phyloP scores from a whole-genome alignment of 768 basidiomycete species.

The Psilocybe cyanescens region DNA sequence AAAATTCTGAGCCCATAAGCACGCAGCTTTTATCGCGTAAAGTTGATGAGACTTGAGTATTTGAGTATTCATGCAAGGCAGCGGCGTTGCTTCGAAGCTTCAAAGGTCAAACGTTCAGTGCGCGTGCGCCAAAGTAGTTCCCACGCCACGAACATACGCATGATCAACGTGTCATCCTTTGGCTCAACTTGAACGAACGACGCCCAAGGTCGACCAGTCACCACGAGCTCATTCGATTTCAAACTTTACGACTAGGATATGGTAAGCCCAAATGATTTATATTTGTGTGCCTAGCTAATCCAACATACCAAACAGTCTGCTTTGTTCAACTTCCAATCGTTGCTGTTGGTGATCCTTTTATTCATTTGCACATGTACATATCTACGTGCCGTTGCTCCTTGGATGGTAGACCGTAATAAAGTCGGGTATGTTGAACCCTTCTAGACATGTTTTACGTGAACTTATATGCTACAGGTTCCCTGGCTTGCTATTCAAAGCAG shows the following conservation, averaged over 20 bases:
- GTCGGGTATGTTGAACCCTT: conserved; percentile 70
- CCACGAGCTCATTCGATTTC: conserved; percentile 1
- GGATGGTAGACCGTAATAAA: conserved; percentile 91
- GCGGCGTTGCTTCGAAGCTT: too few relatives aligned
- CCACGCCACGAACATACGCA: not conserved
- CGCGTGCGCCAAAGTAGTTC: not conserved
- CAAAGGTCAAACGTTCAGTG: too few relatives aligned
- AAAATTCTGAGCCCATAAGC: too few relatives aligned
- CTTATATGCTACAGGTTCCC: conserved; percentile 62
- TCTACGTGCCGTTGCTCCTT: conserved; percentile 86
- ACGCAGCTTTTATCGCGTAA: too few relatives aligned
- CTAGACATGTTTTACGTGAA: not conserved
- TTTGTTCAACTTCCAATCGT: conserved; percentile 96
- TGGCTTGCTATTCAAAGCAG: conserved; percentile 94
- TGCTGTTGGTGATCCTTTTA: conserved; percentile 91
- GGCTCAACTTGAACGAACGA: not conserved
- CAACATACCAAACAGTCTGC: conserved; percentile 58
- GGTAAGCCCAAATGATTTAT: not conserved
- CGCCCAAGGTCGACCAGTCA: not conserved
- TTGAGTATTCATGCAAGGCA: too few relatives aligned
- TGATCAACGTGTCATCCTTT: conserved; percentile 2
- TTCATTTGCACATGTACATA: conserved; percentile 98
- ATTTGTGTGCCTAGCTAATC: not conserved
- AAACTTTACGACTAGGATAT: not conserved
- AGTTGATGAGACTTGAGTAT: too few relatives aligned